phyloP scores from a whole-genome alignment of 495 filamentous ascomycete genomes.

The Penicillium canescens region DNA sequence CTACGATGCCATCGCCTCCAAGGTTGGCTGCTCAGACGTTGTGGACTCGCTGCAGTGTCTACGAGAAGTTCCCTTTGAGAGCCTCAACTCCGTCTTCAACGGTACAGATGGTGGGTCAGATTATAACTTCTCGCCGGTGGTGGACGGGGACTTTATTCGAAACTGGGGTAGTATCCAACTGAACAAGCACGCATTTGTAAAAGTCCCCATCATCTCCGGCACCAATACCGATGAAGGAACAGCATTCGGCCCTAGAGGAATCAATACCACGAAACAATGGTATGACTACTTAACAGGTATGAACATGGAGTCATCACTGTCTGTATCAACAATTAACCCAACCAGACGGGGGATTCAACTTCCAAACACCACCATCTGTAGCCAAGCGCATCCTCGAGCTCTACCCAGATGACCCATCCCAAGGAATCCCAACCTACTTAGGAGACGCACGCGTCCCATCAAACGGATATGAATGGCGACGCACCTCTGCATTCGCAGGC shows the following conservation, averaged over 20 bases:
- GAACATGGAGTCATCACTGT: background rate
- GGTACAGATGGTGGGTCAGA: conserved; percentile 28
- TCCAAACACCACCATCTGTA: conserved; percentile 30
- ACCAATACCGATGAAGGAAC: conserved; percentile 53
- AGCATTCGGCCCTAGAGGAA: conserved; percentile 40
- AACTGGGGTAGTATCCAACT: conserved; percentile 37
- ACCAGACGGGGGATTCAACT: conserved; percentile 27
- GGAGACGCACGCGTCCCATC: conserved; percentile 39
- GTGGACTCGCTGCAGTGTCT: conserved; percentile 48
- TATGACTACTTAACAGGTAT: conserved; percentile 43
- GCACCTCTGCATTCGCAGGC: conserved; percentile 52
- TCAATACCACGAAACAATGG: conserved; percentile 48
- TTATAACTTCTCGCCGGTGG: conserved; percentile 41
- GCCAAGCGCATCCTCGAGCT: conserved; percentile 45
- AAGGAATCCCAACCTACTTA: conserved; percentile 46
- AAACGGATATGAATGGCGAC: conserved; percentile 48
- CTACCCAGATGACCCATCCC: conserved; percentile 49
- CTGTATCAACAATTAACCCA: background rate
- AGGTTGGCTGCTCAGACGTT: conserved; percentile 35
- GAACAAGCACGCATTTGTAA: conserved; percentile 39
- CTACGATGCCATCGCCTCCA: conserved; percentile 41
- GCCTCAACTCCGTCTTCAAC: conserved; percentile 41
- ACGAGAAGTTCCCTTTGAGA: conserved; percentile 43
- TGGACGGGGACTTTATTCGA: conserved; percentile 54
- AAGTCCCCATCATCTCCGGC: conserved; percentile 49